Base-by-base conservation (phyloP, 2,329 filamentous ascomycete genomes). In the Phyllosticta citrichinensis region DNA sequence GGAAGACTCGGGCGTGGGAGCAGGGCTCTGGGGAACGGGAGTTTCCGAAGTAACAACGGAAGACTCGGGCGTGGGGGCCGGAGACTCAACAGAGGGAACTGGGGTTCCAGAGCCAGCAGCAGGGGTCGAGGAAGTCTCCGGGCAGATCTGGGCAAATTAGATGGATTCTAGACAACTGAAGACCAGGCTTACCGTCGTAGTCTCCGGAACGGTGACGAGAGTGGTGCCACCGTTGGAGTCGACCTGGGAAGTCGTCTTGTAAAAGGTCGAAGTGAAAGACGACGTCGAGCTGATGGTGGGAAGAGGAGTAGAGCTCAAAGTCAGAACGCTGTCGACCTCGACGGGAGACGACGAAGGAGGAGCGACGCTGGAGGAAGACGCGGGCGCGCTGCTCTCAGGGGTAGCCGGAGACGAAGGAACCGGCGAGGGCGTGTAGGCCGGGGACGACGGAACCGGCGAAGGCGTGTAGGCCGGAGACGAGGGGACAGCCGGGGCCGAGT, bases 281-380 rank as follows among this genome's bases (percentile, higher is more conserved):
- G 52, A 56, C 24, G 58, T 60, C 12, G n/a, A 51, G 33, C 50
- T 35, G 58, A 60, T 56, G 24, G 58, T 60, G 52, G 52, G 20
- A 12, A 53, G 25, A 25, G 52, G 52, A 24, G 52, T 24, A 9
- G 52, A 53, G 52, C 52, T 53, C 52, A 19, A 27, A 24, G 19
- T n/a, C 40, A 47, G 2, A n/a, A 47, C 40, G n/a, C 40, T 47
- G 40, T 47, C 40, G 6, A 47, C 40, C 14, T n/a, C n/a, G 40
- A 47, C 40, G 40, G 40, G 14, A 17, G 40, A 47, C 40, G 40
- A 47, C 14, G 40, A 47, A 8, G 40, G 17, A 40, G 33, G 33
- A 40, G 33, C 33, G 14, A 40, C 8, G 33, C 33, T 40, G 9
- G 33, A 40, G 33, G 33, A 40, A 40, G 33, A 30, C 27, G 27